Evolutionary conservation across 768 basidiomycete genomes (phyloP).

Genomic region (Russula virescens): DNA sequence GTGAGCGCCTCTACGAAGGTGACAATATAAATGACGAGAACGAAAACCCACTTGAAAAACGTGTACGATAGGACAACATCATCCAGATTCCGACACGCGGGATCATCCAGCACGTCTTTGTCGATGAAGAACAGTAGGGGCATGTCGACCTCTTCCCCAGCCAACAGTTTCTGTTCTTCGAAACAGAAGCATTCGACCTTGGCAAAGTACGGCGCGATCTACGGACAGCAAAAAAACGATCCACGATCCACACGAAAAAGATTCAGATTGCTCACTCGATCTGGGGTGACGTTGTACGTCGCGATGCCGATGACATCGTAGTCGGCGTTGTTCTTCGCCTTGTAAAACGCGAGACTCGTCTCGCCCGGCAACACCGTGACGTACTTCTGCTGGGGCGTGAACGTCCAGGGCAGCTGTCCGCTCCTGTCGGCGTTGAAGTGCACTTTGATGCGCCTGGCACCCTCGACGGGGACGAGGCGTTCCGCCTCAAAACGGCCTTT

Average conservation of each 20-base stretch:
- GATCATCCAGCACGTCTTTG: conserved; percentile 93
- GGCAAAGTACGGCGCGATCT: conserved; percentile 98
- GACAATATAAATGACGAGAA: not conserved
- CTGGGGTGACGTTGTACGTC: conserved; percentile 98
- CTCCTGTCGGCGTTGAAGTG: conserved; percentile 93
- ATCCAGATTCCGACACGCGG: conserved; percentile 76
- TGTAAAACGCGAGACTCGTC: conserved; percentile 94
- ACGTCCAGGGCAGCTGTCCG: conserved; percentile 88
- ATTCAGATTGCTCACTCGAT: conserved; percentile 57
- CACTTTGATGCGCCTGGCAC: conserved; percentile 76
- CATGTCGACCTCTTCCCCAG: conserved; percentile 96
- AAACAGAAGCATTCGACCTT: conserved; percentile 99
- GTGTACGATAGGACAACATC: conserved; percentile 95
- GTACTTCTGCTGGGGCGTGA: conserved; percentile 84
- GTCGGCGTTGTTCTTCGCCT: conserved; percentile 76
- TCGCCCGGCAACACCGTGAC: conserved; percentile 93
- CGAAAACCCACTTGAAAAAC: conserved; percentile 74
- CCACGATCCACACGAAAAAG: not conserved
- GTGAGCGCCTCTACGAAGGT: not conserved
- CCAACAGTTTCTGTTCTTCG: conserved; percentile 92
- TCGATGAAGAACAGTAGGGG: conserved; percentile 99
- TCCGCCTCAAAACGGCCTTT: too few relatives aligned
- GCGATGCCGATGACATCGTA: conserved; percentile 96
- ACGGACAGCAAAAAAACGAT: not conserved
- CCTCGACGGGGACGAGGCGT: conserved; percentile 43